Evolutionary conservation across 441 rosid genomes (phyloP).

Genomic region (Viola pubescens): DNA sequence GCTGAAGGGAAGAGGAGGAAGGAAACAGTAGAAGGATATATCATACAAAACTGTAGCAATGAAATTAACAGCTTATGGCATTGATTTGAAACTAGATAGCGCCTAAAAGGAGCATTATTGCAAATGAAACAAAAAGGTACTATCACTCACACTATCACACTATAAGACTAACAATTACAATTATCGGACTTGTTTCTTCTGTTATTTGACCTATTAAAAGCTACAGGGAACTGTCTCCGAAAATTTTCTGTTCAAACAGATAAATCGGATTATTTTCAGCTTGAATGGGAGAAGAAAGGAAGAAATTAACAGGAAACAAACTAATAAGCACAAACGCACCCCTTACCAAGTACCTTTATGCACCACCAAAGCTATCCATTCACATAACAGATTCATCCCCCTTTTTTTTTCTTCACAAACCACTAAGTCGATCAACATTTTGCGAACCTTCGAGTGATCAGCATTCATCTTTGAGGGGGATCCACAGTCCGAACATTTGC

Average conservation of each 20-base stretch:
- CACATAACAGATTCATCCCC: constrained; percentile 6
- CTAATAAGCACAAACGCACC: constrained; percentile 29
- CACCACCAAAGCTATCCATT: constrained; percentile 25
- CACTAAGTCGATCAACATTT: background rate
- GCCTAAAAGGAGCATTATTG: constrained; percentile 23
- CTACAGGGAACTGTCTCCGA: constrained; percentile 24
- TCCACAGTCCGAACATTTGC: constrained; percentile 86
- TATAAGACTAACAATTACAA: constrained; percentile 32
- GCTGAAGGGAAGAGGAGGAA: too few relatives aligned
- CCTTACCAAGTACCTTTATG: constrained; percentile 33
- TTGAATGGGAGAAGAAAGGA: constrained; percentile 25
- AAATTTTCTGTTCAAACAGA: constrained; percentile 34
- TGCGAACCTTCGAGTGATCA: constrained; percentile 8
- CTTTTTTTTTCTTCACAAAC: background rate
- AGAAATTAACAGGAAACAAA: constrained; percentile 25
- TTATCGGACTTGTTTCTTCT: constrained; percentile 24
- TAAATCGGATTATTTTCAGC: constrained; percentile 42
- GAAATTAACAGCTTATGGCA: background rate
- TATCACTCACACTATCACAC: constrained; percentile 17
- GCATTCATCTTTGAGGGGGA: constrained; percentile 73
- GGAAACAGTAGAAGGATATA: too few relatives aligned
- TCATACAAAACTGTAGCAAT: too few relatives aligned
- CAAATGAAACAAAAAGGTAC: constrained; percentile 15
- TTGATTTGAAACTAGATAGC: constrained; percentile 4
- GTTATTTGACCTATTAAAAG: constrained; percentile 39